These are phyloP conservation scores for Babesia divergens DNA, from an alignment of 169 alveolate genomes.

Conservation along the genomic window DNA sequence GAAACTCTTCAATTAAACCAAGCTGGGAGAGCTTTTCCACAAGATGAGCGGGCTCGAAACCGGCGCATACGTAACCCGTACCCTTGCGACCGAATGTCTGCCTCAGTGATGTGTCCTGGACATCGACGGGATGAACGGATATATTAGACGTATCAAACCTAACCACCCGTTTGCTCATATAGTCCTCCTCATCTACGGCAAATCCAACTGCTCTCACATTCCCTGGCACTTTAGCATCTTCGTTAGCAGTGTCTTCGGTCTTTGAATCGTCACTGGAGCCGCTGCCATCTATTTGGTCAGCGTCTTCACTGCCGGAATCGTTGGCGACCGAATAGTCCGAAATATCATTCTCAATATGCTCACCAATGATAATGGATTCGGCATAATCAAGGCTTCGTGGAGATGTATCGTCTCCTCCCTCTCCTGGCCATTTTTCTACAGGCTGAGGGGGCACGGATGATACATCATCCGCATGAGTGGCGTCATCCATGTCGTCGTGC, in stretches of 20 bases:
- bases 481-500: constrained; percentile 2
- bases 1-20: constrained; percentile 5
- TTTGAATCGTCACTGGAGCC: background rate
- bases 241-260: background rate
- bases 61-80: constrained; percentile 22
- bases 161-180: background rate
- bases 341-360: no score
- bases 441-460: background rate
- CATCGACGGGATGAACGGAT: background rate
- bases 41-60: constrained; percentile 2
- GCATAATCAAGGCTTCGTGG: constrained; percentile 9
- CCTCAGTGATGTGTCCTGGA: background rate
- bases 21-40: background rate
- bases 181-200: background rate
- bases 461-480: background rate
- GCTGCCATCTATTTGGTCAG: background rate
- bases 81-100: background rate
- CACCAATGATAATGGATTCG: background rate
- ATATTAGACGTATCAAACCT: background rate
- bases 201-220: background rate
- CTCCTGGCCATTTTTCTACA: no score
- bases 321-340: no score
- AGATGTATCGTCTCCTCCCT: no score
- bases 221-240: background rate
- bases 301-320: background rate